Percentiles rank a stretch among this genome's conserved stretches.
These are phyloP conservation scores for Paulownia fortunei DNA, from an alignment of 257 asterid genomes.

Conservation along the genomic window DNA sequence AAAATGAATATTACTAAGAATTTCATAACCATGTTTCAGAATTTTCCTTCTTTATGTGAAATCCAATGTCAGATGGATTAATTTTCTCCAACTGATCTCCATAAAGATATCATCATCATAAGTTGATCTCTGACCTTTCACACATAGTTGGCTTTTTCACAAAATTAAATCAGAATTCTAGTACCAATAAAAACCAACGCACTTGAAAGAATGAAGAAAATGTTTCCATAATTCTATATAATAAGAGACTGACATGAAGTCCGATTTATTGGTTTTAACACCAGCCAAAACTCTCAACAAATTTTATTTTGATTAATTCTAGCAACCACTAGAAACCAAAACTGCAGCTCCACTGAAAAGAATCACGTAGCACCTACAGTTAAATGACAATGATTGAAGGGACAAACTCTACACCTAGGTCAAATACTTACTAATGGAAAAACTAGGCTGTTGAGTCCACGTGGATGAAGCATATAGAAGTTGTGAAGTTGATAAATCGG, in stretches of 20 bases:
- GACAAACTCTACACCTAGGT: not conserved
- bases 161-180: not conserved
- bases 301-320: not conserved
- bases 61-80: not conserved
- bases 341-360: not conserved
- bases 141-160: not conserved
- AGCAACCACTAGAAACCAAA: not conserved
- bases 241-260: too few relatives aligned
- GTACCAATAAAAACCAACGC: not conserved
- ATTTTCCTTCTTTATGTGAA: not conserved
- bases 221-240: too few relatives aligned
- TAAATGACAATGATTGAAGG: conserved; percentile 6
- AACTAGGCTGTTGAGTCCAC: conserved; percentile 2
- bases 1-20: too few relatives aligned
- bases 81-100: not conserved
- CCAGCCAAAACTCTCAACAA: not conserved
- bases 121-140: not conserved
- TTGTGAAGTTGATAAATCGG: not conserved
- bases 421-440: not conserved
- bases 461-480: not conserved
- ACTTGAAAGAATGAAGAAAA: not conserved
- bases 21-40: too few relatives aligned
- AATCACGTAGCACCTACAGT: not conserved
- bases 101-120: not conserved
- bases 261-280: too few relatives aligned